Evolutionary conservation across 2,329 filamentous ascomycete genomes (phyloP).

Genomic region (Parastagonospora nodorum): DNA sequence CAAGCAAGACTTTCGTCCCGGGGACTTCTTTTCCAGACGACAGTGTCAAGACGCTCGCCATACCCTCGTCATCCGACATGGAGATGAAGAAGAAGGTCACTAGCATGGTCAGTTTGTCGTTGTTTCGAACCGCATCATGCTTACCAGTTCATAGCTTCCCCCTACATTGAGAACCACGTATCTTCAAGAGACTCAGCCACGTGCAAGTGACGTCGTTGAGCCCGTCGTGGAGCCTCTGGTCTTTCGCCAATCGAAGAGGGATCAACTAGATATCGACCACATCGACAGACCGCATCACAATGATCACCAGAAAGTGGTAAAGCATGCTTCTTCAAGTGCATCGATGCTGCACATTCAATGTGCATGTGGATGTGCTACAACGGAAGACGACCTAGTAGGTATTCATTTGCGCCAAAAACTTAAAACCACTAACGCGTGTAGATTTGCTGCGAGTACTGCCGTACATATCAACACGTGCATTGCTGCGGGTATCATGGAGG

Average conservation of each 20-base stretch:
- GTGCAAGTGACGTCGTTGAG: too few species aligned
- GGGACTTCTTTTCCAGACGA: too few species aligned
- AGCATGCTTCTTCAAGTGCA: too few species aligned
- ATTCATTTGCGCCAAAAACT: background rate
- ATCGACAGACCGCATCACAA: too few species aligned
- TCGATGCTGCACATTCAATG: background rate
- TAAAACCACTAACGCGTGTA: conserved; percentile 21
- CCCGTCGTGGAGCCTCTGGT: too few species aligned
- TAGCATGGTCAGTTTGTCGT: background rate
- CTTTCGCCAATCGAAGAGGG: too few species aligned
- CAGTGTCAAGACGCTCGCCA: too few species aligned
- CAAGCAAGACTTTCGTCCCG: too few species aligned
- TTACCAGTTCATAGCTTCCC: background rate
- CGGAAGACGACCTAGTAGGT: background rate
- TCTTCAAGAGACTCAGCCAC: background rate
- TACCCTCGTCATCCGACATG: background rate
- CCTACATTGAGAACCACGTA: background rate
- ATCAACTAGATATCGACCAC: too few species aligned
- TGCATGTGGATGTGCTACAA: background rate
- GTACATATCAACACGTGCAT: conserved; percentile 51
- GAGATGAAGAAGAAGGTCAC: background rate
- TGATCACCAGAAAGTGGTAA: too few species aligned
- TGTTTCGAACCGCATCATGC: background rate
- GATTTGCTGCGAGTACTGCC: conserved; percentile 53
- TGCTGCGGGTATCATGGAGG: conserved; percentile 52